Conservation (phyloP, 2,329 filamentous ascomycete species). For the Paramyrothecium roridum region DNA sequence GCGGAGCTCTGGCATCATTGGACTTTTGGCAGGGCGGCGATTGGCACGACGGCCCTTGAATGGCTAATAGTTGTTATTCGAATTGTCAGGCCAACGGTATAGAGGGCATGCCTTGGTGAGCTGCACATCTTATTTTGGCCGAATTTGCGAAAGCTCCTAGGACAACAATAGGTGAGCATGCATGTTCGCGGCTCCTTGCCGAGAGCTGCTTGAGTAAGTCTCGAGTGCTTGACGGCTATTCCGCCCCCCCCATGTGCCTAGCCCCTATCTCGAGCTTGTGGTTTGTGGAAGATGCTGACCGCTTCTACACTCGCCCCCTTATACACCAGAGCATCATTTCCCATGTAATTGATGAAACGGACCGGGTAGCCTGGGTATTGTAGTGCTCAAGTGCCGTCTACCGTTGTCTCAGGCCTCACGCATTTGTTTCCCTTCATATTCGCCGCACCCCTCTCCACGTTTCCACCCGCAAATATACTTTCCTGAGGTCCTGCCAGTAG, state of each 20-base stretch:
- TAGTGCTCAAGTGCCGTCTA: constrained; percentile 30
- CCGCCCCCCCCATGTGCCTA: not conserved
- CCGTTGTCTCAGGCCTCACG: constrained; percentile 42
- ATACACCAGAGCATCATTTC: not conserved
- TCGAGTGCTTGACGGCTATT: not conserved
- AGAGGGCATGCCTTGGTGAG: not conserved
- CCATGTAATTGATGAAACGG: constrained; percentile 13
- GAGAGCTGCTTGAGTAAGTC: constrained; percentile 13
- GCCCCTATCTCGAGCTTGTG: not conserved
- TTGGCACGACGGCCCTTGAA: not conserved
- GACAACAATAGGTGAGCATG: constrained; percentile 17
- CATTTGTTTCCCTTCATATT: constrained; percentile 29
- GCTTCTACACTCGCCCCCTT: not conserved
- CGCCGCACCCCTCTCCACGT: constrained; percentile 11
- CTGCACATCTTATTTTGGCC: constrained; percentile 21
- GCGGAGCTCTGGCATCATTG: too few species aligned
- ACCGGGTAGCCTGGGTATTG: constrained; percentile 10
- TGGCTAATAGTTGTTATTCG: not conserved
- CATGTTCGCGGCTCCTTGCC: constrained; percentile 26
- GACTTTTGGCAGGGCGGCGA: not conserved
- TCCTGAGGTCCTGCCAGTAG: constrained; percentile 20
- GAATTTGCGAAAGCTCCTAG: constrained; percentile 16
- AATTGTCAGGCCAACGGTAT: not conserved
- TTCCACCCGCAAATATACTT: constrained; percentile 20
- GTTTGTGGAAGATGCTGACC: not conserved